Base-by-base conservation (phyloP, 176 grass and related monocot genomes). In the Triticum dicoccoides region DNA sequence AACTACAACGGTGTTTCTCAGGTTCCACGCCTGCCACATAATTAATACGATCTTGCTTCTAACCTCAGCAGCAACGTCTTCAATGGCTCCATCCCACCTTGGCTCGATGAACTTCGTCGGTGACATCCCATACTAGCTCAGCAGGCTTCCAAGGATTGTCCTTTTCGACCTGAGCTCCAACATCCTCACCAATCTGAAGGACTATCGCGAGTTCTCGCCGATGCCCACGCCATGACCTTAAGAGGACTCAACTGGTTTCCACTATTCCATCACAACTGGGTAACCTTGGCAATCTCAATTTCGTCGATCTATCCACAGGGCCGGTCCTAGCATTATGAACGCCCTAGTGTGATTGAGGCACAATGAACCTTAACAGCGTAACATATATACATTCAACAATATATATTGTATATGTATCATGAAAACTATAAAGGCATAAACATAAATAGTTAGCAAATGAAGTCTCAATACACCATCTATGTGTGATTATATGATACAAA, bases 151-250 rank as follows among this genome's bases (percentile, higher is more conserved):
- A 4, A 89, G 69, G 76, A 71, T 93, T 54, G 68, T 21, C 3
- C 66, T 86, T 5, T 79, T 96, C 8, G 85, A 96, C 77, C 89
- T 96, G 6, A 78, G 89, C 0, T 25, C 49, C 9, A 93, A 91
- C 85, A 84, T 5, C 82, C 78, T 96, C 24, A 89, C 79, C 41
- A 76, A 72, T 29, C 63, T 27, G 10, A 44, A 11, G 18, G 77
- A 88, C 27, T 82, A 79, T 85, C 3, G 12, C 42, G 54, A n/a
- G 23, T 93, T 96, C 77, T 73, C 54, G 0, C 52, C 83, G 8
- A 89, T 96, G 94, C 85, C 91, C n/a, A 80, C 85, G 21, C 10
- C 76, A 77, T n/a, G 42, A 81, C 11, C 13, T 81, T 4, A 33
- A 38, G 18, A 44, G 8, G 33, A n/a, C 86, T 21, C 39, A 8